Base-by-base conservation (phyloP, 2,329 filamentous ascomycete species). In the Corinectria fuckeliana region DNA sequence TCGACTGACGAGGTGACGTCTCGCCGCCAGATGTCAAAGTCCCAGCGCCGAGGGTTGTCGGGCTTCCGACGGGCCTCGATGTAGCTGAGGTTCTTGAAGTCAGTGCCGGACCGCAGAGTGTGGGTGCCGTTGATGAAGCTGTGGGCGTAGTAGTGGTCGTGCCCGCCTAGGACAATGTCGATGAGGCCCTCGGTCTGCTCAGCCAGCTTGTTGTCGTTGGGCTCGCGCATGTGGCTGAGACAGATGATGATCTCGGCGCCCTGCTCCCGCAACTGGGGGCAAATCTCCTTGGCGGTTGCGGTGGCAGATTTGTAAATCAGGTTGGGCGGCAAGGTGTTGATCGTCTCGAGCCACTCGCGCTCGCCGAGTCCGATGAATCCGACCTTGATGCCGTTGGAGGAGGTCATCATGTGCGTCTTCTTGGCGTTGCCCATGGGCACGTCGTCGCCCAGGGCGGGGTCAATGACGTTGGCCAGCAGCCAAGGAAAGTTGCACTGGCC, bases 11-110 rank as follows among this genome's bases (percentile, higher is more conserved):
- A 88, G 4, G 90, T 85, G 32, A 95, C 79, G 66, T 97, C 92
- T 28, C 91, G 83, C 21, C 92, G 85, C 64, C 82, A 82, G 61
- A 97, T 94, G 62, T 89, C 86, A 66, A 96, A 89, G 64, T 94
- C 86, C 92, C 92, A 97, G 16, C 83, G 83, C 14, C 69, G 71
- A 14, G 72, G 63, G 16, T 71, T 69, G 70, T 79, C 68, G 1
- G 73, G 57, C 63, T 83, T 86, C 20, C 86, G 82, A 67, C 91
- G 85, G 1, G 87, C 90, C 74, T 96, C 91, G 51, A 97, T 84
- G 71, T 96, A 96, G 72, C 91, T 95, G 30, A 97, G 80, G 73
- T 97, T 91, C 77, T 95, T 96, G 78, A 97, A 97, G 74, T 97
- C 93, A 16, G 89, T 92, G 0, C 93, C 93, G 0, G 91, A 96